Evolutionary conservation across 139 green algal species (phyloP), one percentile per base, ranked within the genome.

Genomic region (Micractinium sp.): DNA sequence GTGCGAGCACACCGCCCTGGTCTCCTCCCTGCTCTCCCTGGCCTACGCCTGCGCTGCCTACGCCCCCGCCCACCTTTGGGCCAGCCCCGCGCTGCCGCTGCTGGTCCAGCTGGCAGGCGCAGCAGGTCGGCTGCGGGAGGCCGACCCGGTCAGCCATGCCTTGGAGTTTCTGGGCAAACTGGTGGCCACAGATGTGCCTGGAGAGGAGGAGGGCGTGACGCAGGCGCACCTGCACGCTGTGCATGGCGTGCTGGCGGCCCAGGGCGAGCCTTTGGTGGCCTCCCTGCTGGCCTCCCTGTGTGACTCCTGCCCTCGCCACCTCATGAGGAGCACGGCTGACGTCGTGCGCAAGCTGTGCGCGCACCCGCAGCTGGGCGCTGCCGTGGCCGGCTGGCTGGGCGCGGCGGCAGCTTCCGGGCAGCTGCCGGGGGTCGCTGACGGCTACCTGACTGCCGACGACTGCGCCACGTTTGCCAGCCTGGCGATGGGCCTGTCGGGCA

Each of bases 41-140:
- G 93, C 89, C 7, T 89, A 97, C 88, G 86, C 87, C 39, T 95
- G 93, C 89, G 85, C 96, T 0, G 79, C 96, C 7, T 97, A 97
- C 87, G 90, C 93, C 18, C 92, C 93, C n/a, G 90, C 92, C 29
- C 39, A 82, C 71, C 76, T 97, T 67, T 85, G 95, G 14, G 16
- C 60, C 25, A 89, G 33, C 31, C 76, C 81, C 12, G 84, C 61
- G 15, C 82, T 93, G 29, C 75, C 35, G 38, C 33, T 79, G 71
- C 86, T 97, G 82, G 63, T 96, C 29, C 89, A 92, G 79, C 85
- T 91, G 25, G 90, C 79, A 19, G 63, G 90, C 31, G 89, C 93
- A 4, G 73, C 69, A 2, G 66, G 93, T 25, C 22, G 33, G 35
- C 81, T 91, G 83, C 80, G 74, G 33, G 95, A 97, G 86, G 85